Conservation (phyloP, 2,329 filamentous ascomycete species). For the Hypoxylon sp. region DNA sequence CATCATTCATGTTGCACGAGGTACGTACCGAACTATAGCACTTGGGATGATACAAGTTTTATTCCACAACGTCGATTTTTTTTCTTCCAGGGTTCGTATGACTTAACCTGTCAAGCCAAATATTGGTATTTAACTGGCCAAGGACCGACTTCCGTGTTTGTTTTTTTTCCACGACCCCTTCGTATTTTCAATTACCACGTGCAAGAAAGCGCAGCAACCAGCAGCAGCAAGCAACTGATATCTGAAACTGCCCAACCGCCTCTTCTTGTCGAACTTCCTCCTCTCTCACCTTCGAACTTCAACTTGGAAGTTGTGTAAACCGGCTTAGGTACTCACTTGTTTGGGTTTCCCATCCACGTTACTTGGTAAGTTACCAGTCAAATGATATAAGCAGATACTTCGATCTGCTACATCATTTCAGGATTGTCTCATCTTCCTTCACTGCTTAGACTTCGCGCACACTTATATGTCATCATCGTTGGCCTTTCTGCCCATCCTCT, state of each 20-base stretch:
- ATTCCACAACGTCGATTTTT: slow-evolving; percentile 29
- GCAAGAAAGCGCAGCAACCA: slow-evolving; percentile 27
- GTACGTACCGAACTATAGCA: slow-evolving; percentile 19
- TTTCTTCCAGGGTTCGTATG: slow-evolving; percentile 28
- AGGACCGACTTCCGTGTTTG: slow-evolving; percentile 20
- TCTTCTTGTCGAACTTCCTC: slow-evolving; percentile 2
- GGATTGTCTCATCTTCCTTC: background rate
- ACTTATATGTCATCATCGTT: background rate
- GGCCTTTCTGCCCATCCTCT: background rate
- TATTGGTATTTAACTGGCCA: slow-evolving; percentile 29
- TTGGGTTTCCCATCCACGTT: background rate
- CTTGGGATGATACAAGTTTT: slow-evolving; percentile 4
- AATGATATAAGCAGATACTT: background rate
- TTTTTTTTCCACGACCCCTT: slow-evolving; percentile 11
- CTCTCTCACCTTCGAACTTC: slow-evolving; percentile 14
- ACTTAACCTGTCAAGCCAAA: slow-evolving; percentile 23
- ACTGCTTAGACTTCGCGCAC: background rate
- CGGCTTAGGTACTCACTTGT: background rate
- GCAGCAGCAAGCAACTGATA: slow-evolving; percentile 1
- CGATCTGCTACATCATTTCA: background rate
- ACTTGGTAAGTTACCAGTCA: slow-evolving; percentile 1
- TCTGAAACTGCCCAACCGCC: slow-evolving; percentile 6
- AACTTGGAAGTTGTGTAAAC: background rate
- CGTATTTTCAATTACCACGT: slow-evolving; percentile 22
- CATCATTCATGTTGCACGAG: slow-evolving; percentile 8